Conservation (phyloP, 2,329 filamentous ascomycete species). For the Aspergillus neoniger region DNA sequence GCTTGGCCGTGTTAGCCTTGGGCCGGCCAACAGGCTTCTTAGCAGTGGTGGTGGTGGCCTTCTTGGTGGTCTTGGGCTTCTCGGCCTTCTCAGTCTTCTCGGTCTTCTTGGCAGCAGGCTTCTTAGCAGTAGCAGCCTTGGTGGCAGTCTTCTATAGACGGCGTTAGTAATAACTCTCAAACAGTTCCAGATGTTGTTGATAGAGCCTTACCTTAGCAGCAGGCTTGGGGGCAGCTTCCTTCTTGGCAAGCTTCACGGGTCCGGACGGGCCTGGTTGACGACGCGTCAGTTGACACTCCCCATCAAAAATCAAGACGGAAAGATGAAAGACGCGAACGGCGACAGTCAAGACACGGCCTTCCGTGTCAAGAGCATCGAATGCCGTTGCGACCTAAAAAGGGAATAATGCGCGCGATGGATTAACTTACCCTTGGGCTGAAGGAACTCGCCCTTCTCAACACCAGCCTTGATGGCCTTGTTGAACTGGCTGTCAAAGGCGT, state of each 20-base stretch:
- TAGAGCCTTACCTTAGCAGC: constrained; percentile 37
- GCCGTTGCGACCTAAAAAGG: background rate
- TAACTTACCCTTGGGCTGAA: constrained; percentile 82
- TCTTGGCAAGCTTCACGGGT: constrained; percentile 90
- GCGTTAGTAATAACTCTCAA: background rate
- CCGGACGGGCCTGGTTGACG: constrained; percentile 69
- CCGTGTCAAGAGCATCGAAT: background rate
- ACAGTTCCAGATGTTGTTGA: background rate
- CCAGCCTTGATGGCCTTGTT: constrained; percentile 81
- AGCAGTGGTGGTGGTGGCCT: constrained; percentile 41
- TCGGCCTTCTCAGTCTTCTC: constrained; percentile 45
- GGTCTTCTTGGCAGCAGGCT: constrained; percentile 23
- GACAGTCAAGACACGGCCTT: background rate
- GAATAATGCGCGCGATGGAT: constrained; percentile 3
- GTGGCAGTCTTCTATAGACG: constrained; percentile 12
- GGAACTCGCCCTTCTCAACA: constrained; percentile 83
- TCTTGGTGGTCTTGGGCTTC: constrained; percentile 50
- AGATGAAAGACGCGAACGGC: constrained; percentile 4
- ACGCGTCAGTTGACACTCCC: constrained; percentile 31
- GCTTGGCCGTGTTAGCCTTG: constrained; percentile 57
- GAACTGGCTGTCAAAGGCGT: constrained; percentile 72
- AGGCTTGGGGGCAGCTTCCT: constrained; percentile 55
- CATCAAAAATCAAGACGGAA: constrained; percentile 1
- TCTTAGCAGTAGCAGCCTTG: constrained; percentile 28
- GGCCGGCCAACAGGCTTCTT: constrained; percentile 56